Evolutionary conservation across 805 yeast species (phyloP).

Genomic region (Monosporozyma aerobia): DNA sequence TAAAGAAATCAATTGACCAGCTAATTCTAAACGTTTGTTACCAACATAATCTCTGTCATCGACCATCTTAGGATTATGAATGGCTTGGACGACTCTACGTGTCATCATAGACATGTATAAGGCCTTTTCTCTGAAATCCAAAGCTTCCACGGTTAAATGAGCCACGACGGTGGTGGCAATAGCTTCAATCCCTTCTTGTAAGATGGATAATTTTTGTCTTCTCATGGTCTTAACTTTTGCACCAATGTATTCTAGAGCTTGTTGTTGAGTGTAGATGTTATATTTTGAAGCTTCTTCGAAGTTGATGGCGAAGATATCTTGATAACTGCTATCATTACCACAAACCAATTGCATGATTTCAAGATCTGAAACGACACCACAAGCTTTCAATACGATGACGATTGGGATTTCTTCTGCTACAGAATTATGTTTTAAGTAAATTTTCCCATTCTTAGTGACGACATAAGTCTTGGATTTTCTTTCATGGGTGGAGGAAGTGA

Average conservation of each 20-base stretch:
- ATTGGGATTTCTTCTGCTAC: slow-evolving; percentile 93
- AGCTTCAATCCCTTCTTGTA: slow-evolving; percentile 96
- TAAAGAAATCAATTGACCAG: slow-evolving; percentile 93
- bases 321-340: slow-evolving; percentile 80
- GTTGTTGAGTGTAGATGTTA: slow-evolving; percentile 83
- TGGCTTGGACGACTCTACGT: slow-evolving; percentile 89
- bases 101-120: slow-evolving; percentile 94
- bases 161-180: slow-evolving; percentile 94
- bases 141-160: slow-evolving; percentile 74
- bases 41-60: slow-evolving; percentile 99
- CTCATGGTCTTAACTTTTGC: slow-evolving; percentile 85
- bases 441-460: slow-evolving; percentile 79
- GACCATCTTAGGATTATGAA: slow-evolving; percentile 89
- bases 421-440: slow-evolving; percentile 90
- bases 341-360: slow-evolving; percentile 92
- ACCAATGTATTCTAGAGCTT: slow-evolving; percentile 88
- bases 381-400: slow-evolving; percentile 86
- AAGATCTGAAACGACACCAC: slow-evolving; percentile 84
- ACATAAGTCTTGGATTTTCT: slow-evolving; percentile 96
- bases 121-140: slow-evolving; percentile 90
- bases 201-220: slow-evolving; percentile 69
- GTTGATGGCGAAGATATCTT: slow-evolving; percentile 85
- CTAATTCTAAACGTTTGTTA: slow-evolving; percentile 91
- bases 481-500: slow-evolving; percentile 96
- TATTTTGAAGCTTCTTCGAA: slow-evolving; percentile 87